Evolutionary conservation across 2,329 filamentous ascomycete species (phyloP).

Genomic region (Stagonosporopsis tanaceti): DNA sequence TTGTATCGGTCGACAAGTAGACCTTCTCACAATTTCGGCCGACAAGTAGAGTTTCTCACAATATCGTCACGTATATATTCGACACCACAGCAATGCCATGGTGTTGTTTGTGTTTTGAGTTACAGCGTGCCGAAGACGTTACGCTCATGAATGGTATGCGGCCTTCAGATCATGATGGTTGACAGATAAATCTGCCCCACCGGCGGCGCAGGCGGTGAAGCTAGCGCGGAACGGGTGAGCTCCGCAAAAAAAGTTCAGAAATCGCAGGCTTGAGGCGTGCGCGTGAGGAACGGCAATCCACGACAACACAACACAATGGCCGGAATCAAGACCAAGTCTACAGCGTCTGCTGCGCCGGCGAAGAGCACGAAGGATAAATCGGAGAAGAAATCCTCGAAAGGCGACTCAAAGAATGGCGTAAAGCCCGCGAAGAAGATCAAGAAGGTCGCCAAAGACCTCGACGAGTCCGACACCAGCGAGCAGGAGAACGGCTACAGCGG

Average conservation of each 20-base stretch:
- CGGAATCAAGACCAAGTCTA: conserved; percentile 48
- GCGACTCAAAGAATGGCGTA: conserved; percentile 34
- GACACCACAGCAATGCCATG: too few species aligned
- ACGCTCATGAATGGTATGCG: background rate
- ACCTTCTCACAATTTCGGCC: too few species aligned
- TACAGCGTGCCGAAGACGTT: too few species aligned
- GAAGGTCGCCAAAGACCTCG: conserved; percentile 40
- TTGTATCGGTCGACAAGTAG: too few species aligned
- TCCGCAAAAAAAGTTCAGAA: conserved; percentile 32
- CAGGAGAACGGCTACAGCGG: conserved; percentile 47
- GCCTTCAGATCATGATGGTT: background rate
- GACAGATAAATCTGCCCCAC: conserved; percentile 1
- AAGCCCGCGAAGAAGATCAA: conserved; percentile 41
- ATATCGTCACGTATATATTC: too few species aligned
- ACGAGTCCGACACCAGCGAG: conserved; percentile 49
- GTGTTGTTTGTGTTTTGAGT: too few species aligned
- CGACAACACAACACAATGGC: conserved; percentile 34
- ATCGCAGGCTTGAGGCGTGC: conserved; percentile 20
- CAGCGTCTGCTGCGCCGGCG: conserved; percentile 26
- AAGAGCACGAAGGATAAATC: conserved; percentile 52
- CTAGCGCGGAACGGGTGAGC: background rate
- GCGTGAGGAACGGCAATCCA: conserved; percentile 14
- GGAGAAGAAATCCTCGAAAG: conserved; percentile 43
- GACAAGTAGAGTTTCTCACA: too few species aligned
- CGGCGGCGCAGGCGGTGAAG: conserved; percentile 4